A percentile compares a stretch with the other conserved stretches of the same genome.
Conservation (phyloP, 129 eudicot genomes). For the Centrapalus pauciflorus region DNA sequence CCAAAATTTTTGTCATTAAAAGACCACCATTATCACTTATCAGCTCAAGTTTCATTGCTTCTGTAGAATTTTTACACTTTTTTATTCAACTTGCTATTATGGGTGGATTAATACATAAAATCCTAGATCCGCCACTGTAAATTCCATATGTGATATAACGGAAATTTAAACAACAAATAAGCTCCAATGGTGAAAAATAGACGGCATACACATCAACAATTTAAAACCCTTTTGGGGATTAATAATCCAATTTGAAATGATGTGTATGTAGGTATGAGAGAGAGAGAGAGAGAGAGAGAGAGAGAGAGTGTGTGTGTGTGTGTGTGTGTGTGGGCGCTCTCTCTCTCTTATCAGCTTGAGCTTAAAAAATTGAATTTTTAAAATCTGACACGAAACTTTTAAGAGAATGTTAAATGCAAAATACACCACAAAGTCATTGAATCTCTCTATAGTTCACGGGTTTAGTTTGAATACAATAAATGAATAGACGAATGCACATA, state of each 20-base stretch:
- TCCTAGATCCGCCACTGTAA: too few relatives aligned
- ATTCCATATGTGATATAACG: neutral
- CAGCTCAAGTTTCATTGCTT: conserved; percentile 4
- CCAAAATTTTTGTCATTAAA: neutral
- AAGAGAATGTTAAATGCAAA: conserved; percentile 61
- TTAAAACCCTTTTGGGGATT: neutral
- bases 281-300: neutral
- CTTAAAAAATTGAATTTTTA: conserved; percentile 23
- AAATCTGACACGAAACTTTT: conserved; percentile 53
- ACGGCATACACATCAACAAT: neutral
- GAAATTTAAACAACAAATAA: neutral
- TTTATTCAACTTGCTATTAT: conserved; percentile 5
- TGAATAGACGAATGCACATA: conserved; percentile 28
- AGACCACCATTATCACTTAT: neutral
- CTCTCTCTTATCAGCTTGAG: conserved; percentile 10
- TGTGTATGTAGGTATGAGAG: neutral
- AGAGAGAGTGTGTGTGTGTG: neutral
- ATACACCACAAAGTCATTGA: conserved; percentile 40
- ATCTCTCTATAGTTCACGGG: conserved; percentile 48
- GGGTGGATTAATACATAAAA: neutral
- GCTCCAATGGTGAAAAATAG: neutral
- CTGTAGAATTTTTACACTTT: conserved; percentile 3
- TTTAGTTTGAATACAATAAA: conserved; percentile 47
- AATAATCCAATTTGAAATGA: conserved; percentile 15
- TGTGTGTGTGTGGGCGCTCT: neutral